Percentiles rank a stretch among this genome's conserved stretches.
phyloP scores from a whole-genome alignment of 176 grass and related monocot species.

The Canna indica region DNA sequence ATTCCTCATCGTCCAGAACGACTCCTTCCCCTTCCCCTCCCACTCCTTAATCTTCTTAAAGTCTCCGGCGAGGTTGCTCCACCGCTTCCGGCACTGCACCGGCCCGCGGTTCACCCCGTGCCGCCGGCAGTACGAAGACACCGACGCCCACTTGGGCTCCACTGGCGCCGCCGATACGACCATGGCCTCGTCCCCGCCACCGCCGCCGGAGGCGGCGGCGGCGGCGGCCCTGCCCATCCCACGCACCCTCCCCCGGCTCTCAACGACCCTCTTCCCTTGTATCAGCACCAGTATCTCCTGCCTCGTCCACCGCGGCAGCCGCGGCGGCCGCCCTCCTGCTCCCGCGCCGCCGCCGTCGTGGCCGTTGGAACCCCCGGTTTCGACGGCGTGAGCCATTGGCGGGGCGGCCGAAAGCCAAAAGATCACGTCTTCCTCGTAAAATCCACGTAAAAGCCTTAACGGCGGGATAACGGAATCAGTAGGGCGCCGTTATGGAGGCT shows the following conservation, averaged over 20 bases:
- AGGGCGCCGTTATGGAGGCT: neutral
- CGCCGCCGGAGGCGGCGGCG: slow-evolving; percentile 14
- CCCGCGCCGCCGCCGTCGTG: slow-evolving; percentile 6
- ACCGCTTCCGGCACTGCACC: slow-evolving; percentile 93
- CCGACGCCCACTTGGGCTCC: slow-evolving; percentile 87
- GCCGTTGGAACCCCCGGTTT: slow-evolving; percentile 28
- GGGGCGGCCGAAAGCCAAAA: neutral
- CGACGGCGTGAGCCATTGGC: slow-evolving; percentile 66
- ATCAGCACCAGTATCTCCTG: slow-evolving; percentile 96
- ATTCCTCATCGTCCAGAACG: slow-evolving; percentile 94
- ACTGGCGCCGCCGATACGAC: slow-evolving; percentile 18
- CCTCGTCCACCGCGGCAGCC: slow-evolving; percentile 80
- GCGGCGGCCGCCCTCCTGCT: slow-evolving; percentile 34
- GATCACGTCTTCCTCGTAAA: neutral
- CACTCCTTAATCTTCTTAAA: slow-evolving; percentile 99
- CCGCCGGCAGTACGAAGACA: slow-evolving; percentile 68
- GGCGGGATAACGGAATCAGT: slow-evolving; percentile 9
- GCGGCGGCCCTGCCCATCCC: slow-evolving; percentile 18
- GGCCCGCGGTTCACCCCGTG: slow-evolving; percentile 70
- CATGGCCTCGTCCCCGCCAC: neutral
- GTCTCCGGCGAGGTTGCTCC: slow-evolving; percentile 96
- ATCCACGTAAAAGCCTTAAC: neutral
- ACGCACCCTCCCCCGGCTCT: slow-evolving; percentile 52
- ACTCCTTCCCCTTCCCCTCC: slow-evolving; percentile 52
- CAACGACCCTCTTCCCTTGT: slow-evolving; percentile 72